A percentile compares a stretch with the other conserved stretches of the same genome.
These are phyloP conservation scores for Aethionema arabicum DNA, from an alignment of 345 rosid genomes.

Conservation along the genomic window DNA sequence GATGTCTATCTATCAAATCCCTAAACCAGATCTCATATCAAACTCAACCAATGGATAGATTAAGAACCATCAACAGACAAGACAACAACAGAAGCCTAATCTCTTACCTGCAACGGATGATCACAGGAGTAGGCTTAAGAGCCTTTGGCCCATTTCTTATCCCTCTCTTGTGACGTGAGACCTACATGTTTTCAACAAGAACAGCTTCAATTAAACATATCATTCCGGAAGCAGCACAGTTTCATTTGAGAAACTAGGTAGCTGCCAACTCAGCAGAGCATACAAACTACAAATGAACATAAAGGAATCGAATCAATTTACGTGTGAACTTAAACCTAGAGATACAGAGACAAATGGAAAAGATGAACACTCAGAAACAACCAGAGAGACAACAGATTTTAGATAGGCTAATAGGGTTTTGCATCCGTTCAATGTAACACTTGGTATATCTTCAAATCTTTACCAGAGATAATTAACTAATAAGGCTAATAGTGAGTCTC, in stretches of 20 bases:
- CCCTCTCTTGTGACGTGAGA: constrained; percentile 58
- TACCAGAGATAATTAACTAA: constrained; percentile 5
- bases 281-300: constrained; percentile 1
- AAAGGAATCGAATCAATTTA: not conserved
- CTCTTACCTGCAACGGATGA: constrained; percentile 80
- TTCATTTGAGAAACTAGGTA: constrained; percentile 5
- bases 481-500: constrained; percentile 1
- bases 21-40: not conserved
- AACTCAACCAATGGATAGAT: not conserved
- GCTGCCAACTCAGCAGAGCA: not conserved
- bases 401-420: not conserved
- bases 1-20: not conserved
- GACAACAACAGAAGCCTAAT: constrained; percentile 6
- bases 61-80: constrained; percentile 2
- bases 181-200: constrained; percentile 12
- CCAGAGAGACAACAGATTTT: not conserved
- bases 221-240: not conserved
- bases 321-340: constrained; percentile 11
- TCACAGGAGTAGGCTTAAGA: constrained; percentile 83
- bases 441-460: not conserved
- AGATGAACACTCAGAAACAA: not conserved
- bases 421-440: too few species aligned
- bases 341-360: not conserved
- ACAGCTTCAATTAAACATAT: constrained; percentile 2
- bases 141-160: constrained; percentile 62